phyloP scores from a whole-genome alignment of 306 rosid species.

The Cucurbita moschata region DNA sequence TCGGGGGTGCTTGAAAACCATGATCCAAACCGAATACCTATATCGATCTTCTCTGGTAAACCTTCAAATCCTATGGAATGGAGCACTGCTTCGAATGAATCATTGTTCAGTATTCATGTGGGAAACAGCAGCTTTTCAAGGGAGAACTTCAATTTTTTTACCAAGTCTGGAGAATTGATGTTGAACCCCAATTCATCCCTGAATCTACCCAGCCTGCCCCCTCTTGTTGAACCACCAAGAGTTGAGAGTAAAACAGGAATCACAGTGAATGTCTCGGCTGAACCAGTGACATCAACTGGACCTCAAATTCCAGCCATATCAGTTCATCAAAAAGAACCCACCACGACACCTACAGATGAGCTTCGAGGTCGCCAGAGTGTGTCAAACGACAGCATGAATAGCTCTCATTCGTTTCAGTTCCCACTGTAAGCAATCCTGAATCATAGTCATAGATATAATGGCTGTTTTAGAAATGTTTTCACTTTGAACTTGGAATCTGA shows the following conservation, averaged over 20 bases:
- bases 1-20: neutral
- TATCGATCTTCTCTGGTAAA: slow-evolving; percentile 6
- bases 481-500: neutral
- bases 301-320: neutral
- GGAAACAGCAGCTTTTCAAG: slow-evolving; percentile 14
- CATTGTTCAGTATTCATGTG: slow-evolving; percentile 13
- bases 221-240: neutral
- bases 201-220: neutral
- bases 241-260: slow-evolving; percentile 1
- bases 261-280: neutral
- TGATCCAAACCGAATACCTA: slow-evolving; percentile 6
- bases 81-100: slow-evolving; percentile 14
- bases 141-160: slow-evolving; percentile 4
- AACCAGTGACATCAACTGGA: neutral
- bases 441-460: neutral
- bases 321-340: neutral
- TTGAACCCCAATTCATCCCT: neutral
- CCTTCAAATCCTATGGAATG: slow-evolving; percentile 13
- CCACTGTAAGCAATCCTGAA: slow-evolving; percentile 3
- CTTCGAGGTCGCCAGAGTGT: neutral
- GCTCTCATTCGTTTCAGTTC: slow-evolving; percentile 9
- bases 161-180: slow-evolving; percentile 8
- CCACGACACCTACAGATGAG: neutral
- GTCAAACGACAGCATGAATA: slow-evolving; percentile 6
- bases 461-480: neutral